phyloP scores from a whole-genome alignment of 306 rosid genomes.

The Vigna nakashimae region DNA sequence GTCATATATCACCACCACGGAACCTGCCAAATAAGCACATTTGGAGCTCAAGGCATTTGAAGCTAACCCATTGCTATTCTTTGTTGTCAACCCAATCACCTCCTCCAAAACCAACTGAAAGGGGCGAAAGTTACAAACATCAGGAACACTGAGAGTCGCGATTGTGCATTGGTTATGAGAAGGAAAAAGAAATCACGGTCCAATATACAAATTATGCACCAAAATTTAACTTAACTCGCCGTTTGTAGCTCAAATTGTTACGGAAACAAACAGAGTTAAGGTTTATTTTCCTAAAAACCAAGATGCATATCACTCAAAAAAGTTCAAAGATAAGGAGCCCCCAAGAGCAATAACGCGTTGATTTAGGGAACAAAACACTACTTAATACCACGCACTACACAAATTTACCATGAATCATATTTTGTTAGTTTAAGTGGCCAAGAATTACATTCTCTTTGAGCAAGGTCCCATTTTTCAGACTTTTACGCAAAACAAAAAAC shows the following conservation, averaged over 20 bases:
- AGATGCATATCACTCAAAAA: not conserved
- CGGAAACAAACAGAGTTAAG: not conserved
- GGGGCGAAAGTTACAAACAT: constrained; percentile 1
- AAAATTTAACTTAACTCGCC: not conserved
- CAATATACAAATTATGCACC: not conserved
- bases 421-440: not conserved
- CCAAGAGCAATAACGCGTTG: not conserved
- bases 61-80: constrained; percentile 67
- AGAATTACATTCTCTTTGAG: not conserved
- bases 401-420: not conserved
- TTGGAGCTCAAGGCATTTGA: constrained; percentile 52
- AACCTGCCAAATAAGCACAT: constrained; percentile 71
- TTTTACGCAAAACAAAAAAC: not conserved
- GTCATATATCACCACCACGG: constrained; percentile 71
- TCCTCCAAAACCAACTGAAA: constrained; percentile 70
- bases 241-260: constrained; percentile 3
- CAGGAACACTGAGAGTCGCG: not conserved
- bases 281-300: constrained; percentile 10
- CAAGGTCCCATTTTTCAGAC: not conserved
- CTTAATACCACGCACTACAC: not conserved
- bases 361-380: not conserved
- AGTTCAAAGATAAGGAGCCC: not conserved
- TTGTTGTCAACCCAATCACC: constrained; percentile 71
- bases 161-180: not conserved
- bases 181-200: not conserved